A percentile compares a stretch with the other conserved stretches of the same genome.
Conservation (phyloP, 1,139 yeast species). For the Yamadazyma buinensis region DNA sequence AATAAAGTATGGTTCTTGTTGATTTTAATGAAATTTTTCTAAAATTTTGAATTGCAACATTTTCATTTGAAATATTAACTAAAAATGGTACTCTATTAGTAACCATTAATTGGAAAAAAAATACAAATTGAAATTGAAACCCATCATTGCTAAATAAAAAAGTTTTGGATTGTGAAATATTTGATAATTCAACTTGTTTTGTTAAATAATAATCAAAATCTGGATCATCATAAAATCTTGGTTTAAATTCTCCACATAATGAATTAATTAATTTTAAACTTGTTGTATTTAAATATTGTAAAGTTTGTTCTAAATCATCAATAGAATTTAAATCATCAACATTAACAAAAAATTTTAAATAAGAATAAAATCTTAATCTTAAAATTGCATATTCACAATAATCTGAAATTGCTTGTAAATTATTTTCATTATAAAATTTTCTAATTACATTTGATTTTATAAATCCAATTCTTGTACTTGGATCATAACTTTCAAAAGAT, state of each 20-base stretch:
- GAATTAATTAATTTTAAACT: slow-evolving; percentile 15
- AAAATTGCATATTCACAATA: slow-evolving; percentile 18
- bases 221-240: slow-evolving; percentile 28
- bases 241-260: slow-evolving; percentile 17
- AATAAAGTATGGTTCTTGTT: slow-evolving; percentile 33
- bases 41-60: slow-evolving; percentile 18
- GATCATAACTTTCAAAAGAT: slow-evolving; percentile 5
- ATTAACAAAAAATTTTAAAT: slow-evolving; percentile 25
- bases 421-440: slow-evolving; percentile 3
- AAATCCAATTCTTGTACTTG: slow-evolving; percentile 5
- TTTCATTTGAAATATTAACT: slow-evolving; percentile 14
- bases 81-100: slow-evolving; percentile 36
- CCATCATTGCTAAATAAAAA: background rate
- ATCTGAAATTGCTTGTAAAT: slow-evolving; percentile 1
- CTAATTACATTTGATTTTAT: slow-evolving; percentile 9
- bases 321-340: slow-evolving; percentile 18
- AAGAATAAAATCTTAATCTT: slow-evolving; percentile 26
- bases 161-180: slow-evolving; percentile 14
- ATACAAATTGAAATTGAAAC: slow-evolving; percentile 21
- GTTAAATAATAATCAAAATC: slow-evolving; percentile 12
- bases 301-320: slow-evolving; percentile 14
- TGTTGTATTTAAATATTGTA: slow-evolving; percentile 21
- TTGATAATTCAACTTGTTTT: background rate
- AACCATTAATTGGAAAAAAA: slow-evolving; percentile 32
- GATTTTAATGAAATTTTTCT: slow-evolving; percentile 31